Evolutionary conservation across 257 asterid genomes (phyloP), one percentile per base, ranked within the genome.

Genomic region (Verbena officinalis): DNA sequence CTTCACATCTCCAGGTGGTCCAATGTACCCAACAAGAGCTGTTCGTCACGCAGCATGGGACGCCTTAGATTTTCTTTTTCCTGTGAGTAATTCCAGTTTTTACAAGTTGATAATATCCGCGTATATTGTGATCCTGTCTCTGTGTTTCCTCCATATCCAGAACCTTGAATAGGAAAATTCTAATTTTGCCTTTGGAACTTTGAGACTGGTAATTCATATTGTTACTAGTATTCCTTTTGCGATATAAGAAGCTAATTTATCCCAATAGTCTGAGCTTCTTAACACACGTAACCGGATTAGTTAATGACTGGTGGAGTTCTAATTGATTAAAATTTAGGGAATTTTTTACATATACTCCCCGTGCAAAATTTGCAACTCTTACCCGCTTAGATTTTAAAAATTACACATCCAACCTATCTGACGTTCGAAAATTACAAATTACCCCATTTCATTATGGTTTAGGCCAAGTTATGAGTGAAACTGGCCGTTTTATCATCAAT

Each of bases 1-100:
- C 81, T 94, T 94, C 79, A 94, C 97, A 36, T 86, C 96, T 55
- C 99, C 99, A 5, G 99, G 99, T 56, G 99, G 92, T 43, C 99
- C 96, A 19, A 86, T 83, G 95, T 94, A 94, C 68, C 97, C 99
- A 61, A 94, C 99, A 42, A 78, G 99, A 85, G 92, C 84, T 67
- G 97, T 94, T 65, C 97, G 99, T 16, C 99, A 90, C 78, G 95
- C 99, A 19, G 97, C 97, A 49, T 94, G 99, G 99, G 87, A 90
- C 6, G 80, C 97, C 30, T 79, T 94, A 55, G 89, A 94, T 65
- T 73, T 78, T 74, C 96, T 94, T 71, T 94, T 90, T 73, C 99
- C 97, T 23, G 99, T 94, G 78, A 86, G 97, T 77, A 10, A 22
- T 61, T 44, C 12, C 39, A 46, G 31, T 33, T 62, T 71, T 31